These are phyloP conservation scores for Daldinia loculata DNA, from an alignment of 495 filamentous ascomycete genomes.

Conservation along the genomic window DNA sequence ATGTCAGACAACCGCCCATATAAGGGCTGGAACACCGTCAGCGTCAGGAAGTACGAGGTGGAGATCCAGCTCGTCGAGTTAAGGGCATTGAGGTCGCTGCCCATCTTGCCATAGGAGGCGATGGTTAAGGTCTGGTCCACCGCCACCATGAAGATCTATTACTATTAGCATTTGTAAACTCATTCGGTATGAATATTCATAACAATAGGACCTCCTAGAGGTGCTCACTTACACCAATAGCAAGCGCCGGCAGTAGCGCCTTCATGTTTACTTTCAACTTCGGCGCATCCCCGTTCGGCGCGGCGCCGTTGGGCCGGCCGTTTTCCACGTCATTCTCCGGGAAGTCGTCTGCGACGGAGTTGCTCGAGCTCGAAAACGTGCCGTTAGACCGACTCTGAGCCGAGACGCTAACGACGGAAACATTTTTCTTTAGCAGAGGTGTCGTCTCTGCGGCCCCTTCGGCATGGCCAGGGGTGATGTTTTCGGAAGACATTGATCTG, in stretches of 20 bases:
- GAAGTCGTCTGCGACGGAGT: background rate
- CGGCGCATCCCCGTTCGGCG: constrained; percentile 12
- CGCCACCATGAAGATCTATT: constrained; percentile 72
- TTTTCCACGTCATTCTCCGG: constrained; percentile 36
- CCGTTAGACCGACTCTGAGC: constrained; percentile 23
- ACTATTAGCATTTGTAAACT: background rate
- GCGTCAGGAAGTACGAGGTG: constrained; percentile 80
- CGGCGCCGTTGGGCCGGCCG: background rate
- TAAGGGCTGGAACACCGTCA: constrained; percentile 80
- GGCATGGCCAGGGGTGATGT: constrained; percentile 5
- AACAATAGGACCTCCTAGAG: background rate
- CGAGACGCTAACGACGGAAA: constrained; percentile 18
- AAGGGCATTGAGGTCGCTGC: constrained; percentile 78
- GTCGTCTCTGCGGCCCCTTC: constrained; percentile 38
- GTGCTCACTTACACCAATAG: constrained; percentile 61
- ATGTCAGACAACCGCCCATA: constrained; percentile 85
- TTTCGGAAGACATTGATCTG: constrained; percentile 19
- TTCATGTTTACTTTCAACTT: constrained; percentile 55
- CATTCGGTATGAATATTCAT: background rate
- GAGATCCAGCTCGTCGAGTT: constrained; percentile 88
- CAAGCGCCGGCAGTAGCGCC: constrained; percentile 65
- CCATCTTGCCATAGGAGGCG: constrained; percentile 80
- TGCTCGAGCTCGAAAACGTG: constrained; percentile 25
- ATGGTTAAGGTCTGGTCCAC: constrained; percentile 87
- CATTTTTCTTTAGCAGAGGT: constrained; percentile 33